These are phyloP conservation scores for Nakazawaea laoshanensis DNA, from an alignment of 805 yeast species.

Conservation along the genomic window DNA sequence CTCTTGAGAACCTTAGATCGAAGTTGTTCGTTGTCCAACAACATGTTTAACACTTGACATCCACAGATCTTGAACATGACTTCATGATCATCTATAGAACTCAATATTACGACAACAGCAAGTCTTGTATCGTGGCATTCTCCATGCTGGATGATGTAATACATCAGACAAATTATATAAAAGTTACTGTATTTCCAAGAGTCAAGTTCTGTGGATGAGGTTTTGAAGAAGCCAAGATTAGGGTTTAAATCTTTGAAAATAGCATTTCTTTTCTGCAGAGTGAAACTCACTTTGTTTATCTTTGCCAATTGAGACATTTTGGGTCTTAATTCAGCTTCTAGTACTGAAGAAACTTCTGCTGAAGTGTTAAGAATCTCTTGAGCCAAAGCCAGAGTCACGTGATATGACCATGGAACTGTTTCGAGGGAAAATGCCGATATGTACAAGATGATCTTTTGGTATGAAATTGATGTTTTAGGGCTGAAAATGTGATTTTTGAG, in stretches of 20 bases:
- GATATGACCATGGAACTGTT: slow-evolving; percentile 5
- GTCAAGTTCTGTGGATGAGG: slow-evolving; percentile 7
- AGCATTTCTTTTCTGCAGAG: neutral
- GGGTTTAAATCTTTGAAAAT: slow-evolving; percentile 2
- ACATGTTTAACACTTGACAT: slow-evolving; percentile 2
- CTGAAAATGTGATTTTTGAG: no score
- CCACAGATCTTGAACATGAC: slow-evolving; percentile 2
- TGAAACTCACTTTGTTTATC: slow-evolving; percentile 2
- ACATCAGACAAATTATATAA: neutral
- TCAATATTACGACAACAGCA: slow-evolving; percentile 3
- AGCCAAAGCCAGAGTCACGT: neutral
- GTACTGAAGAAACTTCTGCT: neutral
- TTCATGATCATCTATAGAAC: slow-evolving; percentile 10
- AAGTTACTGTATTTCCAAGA: slow-evolving; percentile 6
- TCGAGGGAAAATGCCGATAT: no score
- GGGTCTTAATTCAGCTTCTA: neutral
- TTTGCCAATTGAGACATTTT: slow-evolving; percentile 5
- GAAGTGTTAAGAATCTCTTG: neutral
- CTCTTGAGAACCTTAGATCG: slow-evolving; percentile 3
- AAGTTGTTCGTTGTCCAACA: neutral
- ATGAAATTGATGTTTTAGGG: no score
- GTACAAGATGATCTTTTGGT: no score
- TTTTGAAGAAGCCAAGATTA: slow-evolving; percentile 6
- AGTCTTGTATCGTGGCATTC: neutral
- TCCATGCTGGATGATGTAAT: slow-evolving; percentile 1